Evolutionary conservation across 164 flowering plant species (phyloP).

Genomic region (Aristolochia fimbriata): DNA sequence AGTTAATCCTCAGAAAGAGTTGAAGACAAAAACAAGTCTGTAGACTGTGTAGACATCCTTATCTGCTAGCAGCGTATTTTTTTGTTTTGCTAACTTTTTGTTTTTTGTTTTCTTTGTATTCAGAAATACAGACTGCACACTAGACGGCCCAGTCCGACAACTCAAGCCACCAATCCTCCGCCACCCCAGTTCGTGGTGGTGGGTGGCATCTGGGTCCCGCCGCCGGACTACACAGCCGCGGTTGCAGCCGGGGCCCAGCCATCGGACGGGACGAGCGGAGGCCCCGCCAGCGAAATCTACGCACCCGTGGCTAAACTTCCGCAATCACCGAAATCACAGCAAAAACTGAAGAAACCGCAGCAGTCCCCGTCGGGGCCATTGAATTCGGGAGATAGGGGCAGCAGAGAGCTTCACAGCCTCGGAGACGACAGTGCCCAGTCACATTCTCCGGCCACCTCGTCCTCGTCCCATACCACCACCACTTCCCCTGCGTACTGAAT

Average conservation of each 20-base stretch:
- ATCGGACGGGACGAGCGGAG: conserved; percentile 16
- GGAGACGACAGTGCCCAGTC: conserved; percentile 15
- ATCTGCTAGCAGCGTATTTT: too few species aligned
- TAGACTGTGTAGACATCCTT: too few species aligned
- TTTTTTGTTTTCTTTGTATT: neutral
- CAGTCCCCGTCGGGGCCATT: conserved; percentile 1
- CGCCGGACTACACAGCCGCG: conserved; percentile 34
- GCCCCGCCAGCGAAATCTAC: conserved; percentile 21
- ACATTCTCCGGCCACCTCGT: conserved; percentile 42
- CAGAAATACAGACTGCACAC: conserved; percentile 74
- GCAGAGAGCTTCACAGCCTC: conserved; percentile 9
- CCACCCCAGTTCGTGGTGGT: conserved; percentile 63
- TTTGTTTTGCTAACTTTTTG: too few species aligned
- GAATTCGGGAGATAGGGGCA: conserved; percentile 7
- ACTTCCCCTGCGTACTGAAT: conserved; percentile 4
- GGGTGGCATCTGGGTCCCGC: conserved; percentile 76
- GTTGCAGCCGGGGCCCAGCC: conserved; percentile 12
- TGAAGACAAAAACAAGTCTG: neutral
- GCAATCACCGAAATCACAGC: neutral
- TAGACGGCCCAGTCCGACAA: conserved; percentile 42
- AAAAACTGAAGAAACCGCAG: conserved; percentile 13
- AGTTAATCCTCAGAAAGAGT: neutral
- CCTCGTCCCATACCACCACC: conserved; percentile 23
- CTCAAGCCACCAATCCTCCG: conserved; percentile 15
- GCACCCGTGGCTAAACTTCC: conserved; percentile 35